phyloP scores from a whole-genome alignment of 257 asterid species.

The Fraxinus pennsylvanica region DNA sequence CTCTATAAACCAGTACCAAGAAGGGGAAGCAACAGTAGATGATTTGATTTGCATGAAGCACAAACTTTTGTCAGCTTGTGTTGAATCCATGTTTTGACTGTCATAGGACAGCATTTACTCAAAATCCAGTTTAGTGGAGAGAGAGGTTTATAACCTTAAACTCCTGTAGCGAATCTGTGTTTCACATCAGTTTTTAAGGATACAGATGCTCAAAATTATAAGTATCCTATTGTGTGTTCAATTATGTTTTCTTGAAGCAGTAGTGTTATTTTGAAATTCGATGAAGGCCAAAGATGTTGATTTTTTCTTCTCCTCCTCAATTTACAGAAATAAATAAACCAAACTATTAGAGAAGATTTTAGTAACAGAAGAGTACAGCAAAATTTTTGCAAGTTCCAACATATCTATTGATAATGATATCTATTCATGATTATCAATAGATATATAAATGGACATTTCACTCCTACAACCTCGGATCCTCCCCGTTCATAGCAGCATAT shows the following conservation, averaged over 20 bases:
- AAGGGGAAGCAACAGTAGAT: slow-evolving; percentile 46
- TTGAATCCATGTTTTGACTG: slow-evolving; percentile 25
- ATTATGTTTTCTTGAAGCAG: background rate
- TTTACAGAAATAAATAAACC: background rate
- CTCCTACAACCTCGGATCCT: background rate
- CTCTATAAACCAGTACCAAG: slow-evolving; percentile 89
- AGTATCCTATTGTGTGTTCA: background rate
- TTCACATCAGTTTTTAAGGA: slow-evolving; percentile 16
- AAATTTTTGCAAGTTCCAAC: background rate
- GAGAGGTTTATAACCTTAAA: slow-evolving; percentile 11
- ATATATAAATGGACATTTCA: background rate
- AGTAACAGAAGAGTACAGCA: background rate
- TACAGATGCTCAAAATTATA: slow-evolving; percentile 11
- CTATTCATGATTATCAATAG: background rate
- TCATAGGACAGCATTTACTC: slow-evolving; percentile 18
- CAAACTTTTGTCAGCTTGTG: slow-evolving; percentile 9
- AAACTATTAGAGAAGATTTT: too few relatives aligned
- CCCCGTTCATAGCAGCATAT: background rate
- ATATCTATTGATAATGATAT: background rate
- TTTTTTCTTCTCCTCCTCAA: background rate
- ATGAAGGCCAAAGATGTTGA: background rate
- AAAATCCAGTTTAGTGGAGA: slow-evolving; percentile 5
- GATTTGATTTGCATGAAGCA: slow-evolving; percentile 26
- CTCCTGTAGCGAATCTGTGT: slow-evolving; percentile 21
- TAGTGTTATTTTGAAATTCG: background rate